Conservation (phyloP, 1,139 yeast genomes). For the Hansenula lynferdii region DNA sequence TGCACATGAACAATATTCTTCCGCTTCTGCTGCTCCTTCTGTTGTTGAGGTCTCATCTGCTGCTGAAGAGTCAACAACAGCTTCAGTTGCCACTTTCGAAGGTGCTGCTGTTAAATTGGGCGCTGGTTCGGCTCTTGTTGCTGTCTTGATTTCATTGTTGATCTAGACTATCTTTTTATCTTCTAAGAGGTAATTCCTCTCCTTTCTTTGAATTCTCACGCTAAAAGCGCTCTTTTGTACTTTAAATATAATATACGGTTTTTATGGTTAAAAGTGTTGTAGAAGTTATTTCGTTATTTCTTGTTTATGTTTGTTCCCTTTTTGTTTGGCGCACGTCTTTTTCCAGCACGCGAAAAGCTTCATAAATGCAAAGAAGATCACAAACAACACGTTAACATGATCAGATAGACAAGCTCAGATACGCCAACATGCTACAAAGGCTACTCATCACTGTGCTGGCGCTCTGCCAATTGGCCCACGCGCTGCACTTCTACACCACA, state of each 20-base stretch:
- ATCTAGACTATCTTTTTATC: not conserved
- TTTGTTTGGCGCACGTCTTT: too few species aligned
- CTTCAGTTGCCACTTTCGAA: not conserved
- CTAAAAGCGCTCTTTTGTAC: not conserved
- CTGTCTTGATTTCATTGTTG: conserved; percentile 5
- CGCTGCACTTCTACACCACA: conserved; percentile 27
- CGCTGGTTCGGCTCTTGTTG: conserved; percentile 4
- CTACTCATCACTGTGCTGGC: not conserved
- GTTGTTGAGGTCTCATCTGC: conserved; percentile 1
- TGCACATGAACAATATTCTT: not conserved
- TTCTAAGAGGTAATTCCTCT: not conserved
- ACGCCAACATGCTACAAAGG: not conserved
- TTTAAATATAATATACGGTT: not conserved
- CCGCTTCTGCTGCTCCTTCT: not conserved
- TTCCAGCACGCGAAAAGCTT: too few species aligned
- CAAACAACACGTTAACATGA: not conserved
- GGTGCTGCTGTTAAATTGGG: conserved; percentile 1
- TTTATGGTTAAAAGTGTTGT: not conserved
- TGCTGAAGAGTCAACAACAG: not conserved
- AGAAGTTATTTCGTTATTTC: too few species aligned
- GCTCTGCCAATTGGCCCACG: conserved; percentile 5
- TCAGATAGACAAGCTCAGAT: not conserved
- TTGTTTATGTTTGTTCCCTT: too few species aligned
- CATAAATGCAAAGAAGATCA: too few species aligned
- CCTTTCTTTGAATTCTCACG: not conserved